These are phyloP conservation scores for Raphanus sativus DNA, from an alignment of 345 rosid species.

Conservation along the genomic window DNA sequence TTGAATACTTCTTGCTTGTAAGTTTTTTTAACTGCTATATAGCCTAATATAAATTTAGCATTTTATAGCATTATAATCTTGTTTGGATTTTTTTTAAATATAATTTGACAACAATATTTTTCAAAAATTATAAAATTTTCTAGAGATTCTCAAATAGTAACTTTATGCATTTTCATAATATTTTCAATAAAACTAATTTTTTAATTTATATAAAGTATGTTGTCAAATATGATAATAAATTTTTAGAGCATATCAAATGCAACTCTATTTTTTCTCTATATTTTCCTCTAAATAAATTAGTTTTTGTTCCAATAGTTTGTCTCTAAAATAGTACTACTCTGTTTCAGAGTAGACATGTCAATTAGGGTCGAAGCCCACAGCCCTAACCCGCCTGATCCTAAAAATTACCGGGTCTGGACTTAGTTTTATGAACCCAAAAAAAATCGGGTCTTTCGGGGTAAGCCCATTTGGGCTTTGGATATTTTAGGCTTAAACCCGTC, in stretches of 20 bases:
- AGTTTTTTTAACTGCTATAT: too few relatives aligned
- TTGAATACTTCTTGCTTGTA: too few relatives aligned
- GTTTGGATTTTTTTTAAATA: background rate
- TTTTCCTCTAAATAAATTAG: background rate
- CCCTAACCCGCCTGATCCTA: too few relatives aligned
- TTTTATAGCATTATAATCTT: background rate
- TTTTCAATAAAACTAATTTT: background rate
- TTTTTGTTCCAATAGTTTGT: background rate
- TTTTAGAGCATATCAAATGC: background rate
- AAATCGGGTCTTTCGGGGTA: too few relatives aligned
- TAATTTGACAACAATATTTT: too few relatives aligned
- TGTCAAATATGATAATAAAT: background rate
- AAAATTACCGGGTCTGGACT: too few relatives aligned
- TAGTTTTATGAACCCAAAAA: too few relatives aligned
- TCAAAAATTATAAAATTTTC: background rate
- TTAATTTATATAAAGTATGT: background rate
- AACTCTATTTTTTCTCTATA: background rate
- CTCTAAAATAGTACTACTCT: background rate
- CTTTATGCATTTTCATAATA: background rate
- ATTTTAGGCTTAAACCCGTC: too few relatives aligned
- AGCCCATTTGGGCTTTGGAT: too few relatives aligned
- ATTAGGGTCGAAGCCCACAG: too few relatives aligned
- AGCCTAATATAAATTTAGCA: background rate
- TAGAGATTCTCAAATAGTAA: background rate
- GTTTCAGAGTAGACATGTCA: background rate